Evolutionary conservation across 2,329 filamentous ascomycete species (phyloP).

Genomic region (Phoma herbarum): DNA sequence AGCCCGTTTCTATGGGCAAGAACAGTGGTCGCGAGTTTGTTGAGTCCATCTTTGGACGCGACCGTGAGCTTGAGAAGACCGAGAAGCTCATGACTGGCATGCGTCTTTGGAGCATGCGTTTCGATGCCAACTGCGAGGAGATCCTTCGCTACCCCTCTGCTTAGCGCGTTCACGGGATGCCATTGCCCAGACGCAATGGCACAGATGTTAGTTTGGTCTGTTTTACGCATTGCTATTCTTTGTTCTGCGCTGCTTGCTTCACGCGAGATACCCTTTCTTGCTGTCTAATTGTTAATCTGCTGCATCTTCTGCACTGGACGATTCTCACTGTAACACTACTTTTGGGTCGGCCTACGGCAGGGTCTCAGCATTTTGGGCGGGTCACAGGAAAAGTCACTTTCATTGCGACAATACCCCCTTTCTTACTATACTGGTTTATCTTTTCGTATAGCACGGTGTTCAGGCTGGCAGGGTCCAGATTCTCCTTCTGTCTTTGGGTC

Average conservation of each 20-base stretch:
- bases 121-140: slow-evolving; percentile 94
- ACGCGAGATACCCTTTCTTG: slow-evolving; percentile 53
- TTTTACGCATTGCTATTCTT: slow-evolving; percentile 16
- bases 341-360: slow-evolving; percentile 31
- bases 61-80: slow-evolving; percentile 87
- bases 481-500: slow-evolving; percentile 29
- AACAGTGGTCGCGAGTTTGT: slow-evolving; percentile 95
- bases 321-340: slow-evolving; percentile 49
- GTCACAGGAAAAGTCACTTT: slow-evolving; percentile 50
- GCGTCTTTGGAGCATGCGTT: slow-evolving; percentile 88
- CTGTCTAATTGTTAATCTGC: slow-evolving; percentile 49
- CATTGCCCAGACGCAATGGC: slow-evolving; percentile 36
- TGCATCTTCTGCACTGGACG: slow-evolving; percentile 43
- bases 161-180: slow-evolving; percentile 31
- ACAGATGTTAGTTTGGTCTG: slow-evolving; percentile 37
- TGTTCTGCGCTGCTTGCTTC: slow-evolving; percentile 44
- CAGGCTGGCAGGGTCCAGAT: slow-evolving; percentile 39
- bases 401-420: slow-evolving; percentile 48
- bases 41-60: slow-evolving; percentile 91
- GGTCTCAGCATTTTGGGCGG: slow-evolving; percentile 47
- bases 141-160: slow-evolving; percentile 70
- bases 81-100: slow-evolving; percentile 93
- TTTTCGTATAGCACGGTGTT: slow-evolving; percentile 29
- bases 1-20: slow-evolving; percentile 77
- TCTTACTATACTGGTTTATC: slow-evolving; percentile 28